Base-by-base conservation (phyloP, 164 flowering plant genomes). In the Aristolochia contorta region DNA sequence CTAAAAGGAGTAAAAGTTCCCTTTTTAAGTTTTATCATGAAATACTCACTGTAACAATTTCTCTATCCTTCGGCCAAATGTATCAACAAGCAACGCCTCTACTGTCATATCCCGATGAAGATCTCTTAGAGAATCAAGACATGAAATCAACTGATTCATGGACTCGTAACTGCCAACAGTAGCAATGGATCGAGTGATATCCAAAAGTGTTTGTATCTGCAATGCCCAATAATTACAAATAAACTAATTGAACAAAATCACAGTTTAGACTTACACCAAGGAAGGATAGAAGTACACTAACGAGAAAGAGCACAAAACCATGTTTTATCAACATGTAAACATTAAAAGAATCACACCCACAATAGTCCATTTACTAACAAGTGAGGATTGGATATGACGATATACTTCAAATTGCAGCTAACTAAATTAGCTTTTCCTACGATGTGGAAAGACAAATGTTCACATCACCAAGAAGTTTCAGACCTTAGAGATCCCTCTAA, bases 31-130 rank as follows among this genome's bases (percentile, higher is more conserved):
- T 33, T 20, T 18, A 32, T 57, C 37, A 32, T 30, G 16, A 58
- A 12, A 12, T 6, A 22, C 61, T 90, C 73, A 90, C 97, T 85
- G 91, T 68, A 93, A 57, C 59, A 93, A 74, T 71, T 86, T 93
- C 77, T 90, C 97, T 71, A 90, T 85, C 23, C 97, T 89, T 66
- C 91, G 79, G 67, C 99, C 99, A 79, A 93, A 93, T 20, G 99
- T 93, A 75, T 90, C 95, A 23, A 93, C 86, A 61, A 87, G 78
- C 60, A 93, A 96, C 37, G 92, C 96, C 77, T 93, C 96, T 72
- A 83, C 92, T 71, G 88, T 86, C 73, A 92, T 80, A 55, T 84
- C 87, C 67, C 86, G 91, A 65, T 88, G 82, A 56, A 80, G 82
- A 75, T 84, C 84, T 69, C 90, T 87, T 16, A 93, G 80, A 54